These are phyloP conservation scores for Wickerhamomyces chambardii DNA, from an alignment of 805 yeast genomes.

Conservation along the genomic window DNA sequence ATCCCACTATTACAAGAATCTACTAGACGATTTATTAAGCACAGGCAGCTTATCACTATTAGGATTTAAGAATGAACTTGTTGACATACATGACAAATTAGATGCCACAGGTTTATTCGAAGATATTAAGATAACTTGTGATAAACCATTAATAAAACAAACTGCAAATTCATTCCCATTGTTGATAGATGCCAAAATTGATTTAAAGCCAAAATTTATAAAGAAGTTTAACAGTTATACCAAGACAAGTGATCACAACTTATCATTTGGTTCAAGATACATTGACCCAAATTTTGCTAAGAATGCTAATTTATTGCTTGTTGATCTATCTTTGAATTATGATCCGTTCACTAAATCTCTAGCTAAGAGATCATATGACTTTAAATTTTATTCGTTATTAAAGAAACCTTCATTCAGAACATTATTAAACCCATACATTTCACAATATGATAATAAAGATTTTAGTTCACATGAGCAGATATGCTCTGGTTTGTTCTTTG, in stretches of 20 bases:
- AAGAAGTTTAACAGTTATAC: conserved; percentile 24
- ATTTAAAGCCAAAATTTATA: conserved; percentile 24
- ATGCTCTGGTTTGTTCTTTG: conserved; percentile 36
- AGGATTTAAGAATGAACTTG: conserved; percentile 26
- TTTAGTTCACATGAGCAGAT: conserved; percentile 46
- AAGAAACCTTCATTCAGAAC: conserved; percentile 35
- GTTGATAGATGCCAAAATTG: conserved; percentile 25
- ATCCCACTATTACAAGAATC: conserved; percentile 33
- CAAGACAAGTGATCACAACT: conserved; percentile 23
- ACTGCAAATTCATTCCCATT: not conserved
- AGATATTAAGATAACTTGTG: conserved; percentile 28
- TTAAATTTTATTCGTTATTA: conserved; percentile 35
- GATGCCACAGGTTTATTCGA: conserved; percentile 36
- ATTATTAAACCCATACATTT: conserved; percentile 36
- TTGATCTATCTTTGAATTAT: conserved; percentile 38
- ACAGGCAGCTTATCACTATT: conserved; percentile 25
- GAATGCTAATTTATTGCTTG: conserved; percentile 42
- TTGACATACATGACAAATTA: conserved; percentile 24
- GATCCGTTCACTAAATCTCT: conserved; percentile 35
- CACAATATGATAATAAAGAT: conserved; percentile 34
- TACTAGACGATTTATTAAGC: conserved; percentile 34
- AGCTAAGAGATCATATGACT: conserved; percentile 39
- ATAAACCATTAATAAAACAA: conserved; percentile 14
- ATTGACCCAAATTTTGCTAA: conserved; percentile 43
- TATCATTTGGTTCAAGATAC: conserved; percentile 23